Base-by-base conservation (phyloP, 495 filamentous ascomycete genomes). In the Evansstolkia leycettana region DNA sequence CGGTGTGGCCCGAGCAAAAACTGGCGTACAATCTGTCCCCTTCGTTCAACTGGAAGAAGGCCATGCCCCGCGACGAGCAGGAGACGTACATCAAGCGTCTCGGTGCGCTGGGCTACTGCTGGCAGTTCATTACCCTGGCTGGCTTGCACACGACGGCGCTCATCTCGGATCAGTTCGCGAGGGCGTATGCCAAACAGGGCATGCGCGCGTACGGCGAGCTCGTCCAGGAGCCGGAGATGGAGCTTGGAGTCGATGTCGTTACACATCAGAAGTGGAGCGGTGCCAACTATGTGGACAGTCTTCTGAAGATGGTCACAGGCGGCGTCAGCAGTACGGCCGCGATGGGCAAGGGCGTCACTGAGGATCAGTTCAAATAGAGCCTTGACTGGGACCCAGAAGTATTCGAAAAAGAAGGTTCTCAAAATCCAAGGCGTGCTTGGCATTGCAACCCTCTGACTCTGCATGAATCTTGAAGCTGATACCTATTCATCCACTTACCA, bases 91-190 rank as follows among this genome's bases (percentile, higher is more conserved):
- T 98, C 66, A 64, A 78, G 41, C 84, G 89, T 14, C 80, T 98
- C 26, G 85, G 76, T 37, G 57, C 62, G 28, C 76, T 98, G 19
- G 90, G 90, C 31, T 98, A 95, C 74, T 92, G 82, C 72, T 96
- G 90, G 90, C 90, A 98, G 61, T 98, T 98, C 75, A 96, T 98
- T 69, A 98, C 92, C 19, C 77, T 98, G 23, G 90, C 88, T n/a
- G 92, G 90, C 40, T 71, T 96, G 47, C 92, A 96, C 69, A 93
- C 84, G 18, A 94, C 84, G 4, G 90, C 90, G 14, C 73, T 98
- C 17, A 92, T 92, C 60, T 76, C 75, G 28, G 76, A 95, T 57
- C 72, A 78, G 33, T 98, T 98, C 60, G 77, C 86, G 34, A 75
- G 77, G 57, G 85, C 87, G 16, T 96, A 82, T 51, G 60, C 75